Conservation (phyloP, 306 rosid genomes). For the Nissolia schottii region DNA sequence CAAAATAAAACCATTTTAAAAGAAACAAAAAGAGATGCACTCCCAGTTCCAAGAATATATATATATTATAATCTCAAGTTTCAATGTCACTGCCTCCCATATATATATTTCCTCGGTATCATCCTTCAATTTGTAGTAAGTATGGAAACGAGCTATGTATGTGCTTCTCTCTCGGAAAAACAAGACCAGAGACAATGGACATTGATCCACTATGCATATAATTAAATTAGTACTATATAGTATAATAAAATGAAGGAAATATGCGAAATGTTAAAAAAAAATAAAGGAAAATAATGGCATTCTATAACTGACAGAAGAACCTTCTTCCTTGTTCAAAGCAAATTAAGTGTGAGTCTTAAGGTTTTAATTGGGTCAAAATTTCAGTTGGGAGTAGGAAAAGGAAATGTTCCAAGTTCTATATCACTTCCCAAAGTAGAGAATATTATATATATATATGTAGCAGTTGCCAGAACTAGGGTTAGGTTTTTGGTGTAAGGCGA, state of each 20-base stretch:
- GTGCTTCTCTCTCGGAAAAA: not conserved
- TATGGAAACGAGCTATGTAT: not conserved
- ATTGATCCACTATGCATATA: not conserved
- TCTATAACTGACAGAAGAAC: not conserved
- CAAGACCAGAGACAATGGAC: not conserved
- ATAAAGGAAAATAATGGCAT: not conserved
- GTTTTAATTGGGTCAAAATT: not conserved
- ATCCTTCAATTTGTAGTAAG: not conserved
- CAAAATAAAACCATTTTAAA: not conserved
- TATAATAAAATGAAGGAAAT: not conserved
- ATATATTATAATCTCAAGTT: not conserved
- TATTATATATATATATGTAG: too few relatives aligned
- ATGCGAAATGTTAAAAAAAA: not conserved
- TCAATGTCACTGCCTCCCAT: not conserved
- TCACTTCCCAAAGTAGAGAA: slow-evolving; percentile 11
- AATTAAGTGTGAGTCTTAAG: not conserved
- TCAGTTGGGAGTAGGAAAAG: not conserved
- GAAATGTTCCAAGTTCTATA: not conserved
- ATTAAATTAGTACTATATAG: too few relatives aligned
- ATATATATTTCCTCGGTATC: not conserved
- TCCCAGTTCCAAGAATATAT: not conserved
- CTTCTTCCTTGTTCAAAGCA: not conserved
- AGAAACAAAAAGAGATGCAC: not conserved
- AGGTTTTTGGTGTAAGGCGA: not conserved
- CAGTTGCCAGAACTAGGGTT: slow-evolving; percentile 1